A percentile compares a stretch with the other conserved stretches of the same genome.
phyloP scores from a whole-genome alignment of 495 filamentous ascomycete genomes.

The Choiromyces venosus region DNA sequence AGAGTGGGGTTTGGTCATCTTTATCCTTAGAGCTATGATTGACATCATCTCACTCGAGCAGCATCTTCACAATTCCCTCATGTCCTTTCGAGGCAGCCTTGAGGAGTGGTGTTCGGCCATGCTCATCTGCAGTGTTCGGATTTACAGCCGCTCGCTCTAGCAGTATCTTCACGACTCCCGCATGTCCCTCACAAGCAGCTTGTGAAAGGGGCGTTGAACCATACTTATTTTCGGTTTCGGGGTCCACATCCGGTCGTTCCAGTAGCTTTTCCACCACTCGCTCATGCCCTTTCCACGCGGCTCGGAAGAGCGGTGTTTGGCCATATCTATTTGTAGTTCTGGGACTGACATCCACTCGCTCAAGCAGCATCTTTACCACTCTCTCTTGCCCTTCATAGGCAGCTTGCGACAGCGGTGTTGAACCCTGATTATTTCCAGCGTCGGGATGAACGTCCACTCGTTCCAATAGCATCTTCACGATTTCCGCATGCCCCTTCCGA shows the following conservation, averaged over 20 bases:
- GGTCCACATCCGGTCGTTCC: background rate
- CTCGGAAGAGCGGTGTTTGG: too few species aligned
- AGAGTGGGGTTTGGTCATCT: too few species aligned
- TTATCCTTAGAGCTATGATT: too few species aligned
- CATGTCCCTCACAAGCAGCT: background rate
- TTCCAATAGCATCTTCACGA: slow-evolving; percentile 2
- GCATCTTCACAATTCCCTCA: background rate
- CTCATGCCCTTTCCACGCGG: background rate
- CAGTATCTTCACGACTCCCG: background rate
- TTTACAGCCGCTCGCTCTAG: background rate
- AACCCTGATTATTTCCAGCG: background rate
- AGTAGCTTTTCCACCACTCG: background rate
- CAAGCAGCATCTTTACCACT: too few species aligned
- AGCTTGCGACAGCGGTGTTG: too few species aligned
- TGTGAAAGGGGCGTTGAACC: background rate
- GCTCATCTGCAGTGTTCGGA: background rate
- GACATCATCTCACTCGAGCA: too few species aligned
- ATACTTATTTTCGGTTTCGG: background rate
- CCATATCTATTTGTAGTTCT: too few species aligned
- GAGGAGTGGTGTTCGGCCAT: background rate
- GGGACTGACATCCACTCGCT: too few species aligned
- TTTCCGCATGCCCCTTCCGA: too few species aligned
- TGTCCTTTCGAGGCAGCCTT: background rate
- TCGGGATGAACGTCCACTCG: too few species aligned
- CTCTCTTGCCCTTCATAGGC: too few species aligned